phyloP scores from a whole-genome alignment of 2,329 filamentous ascomycete species.

The Penicillium paneum region DNA sequence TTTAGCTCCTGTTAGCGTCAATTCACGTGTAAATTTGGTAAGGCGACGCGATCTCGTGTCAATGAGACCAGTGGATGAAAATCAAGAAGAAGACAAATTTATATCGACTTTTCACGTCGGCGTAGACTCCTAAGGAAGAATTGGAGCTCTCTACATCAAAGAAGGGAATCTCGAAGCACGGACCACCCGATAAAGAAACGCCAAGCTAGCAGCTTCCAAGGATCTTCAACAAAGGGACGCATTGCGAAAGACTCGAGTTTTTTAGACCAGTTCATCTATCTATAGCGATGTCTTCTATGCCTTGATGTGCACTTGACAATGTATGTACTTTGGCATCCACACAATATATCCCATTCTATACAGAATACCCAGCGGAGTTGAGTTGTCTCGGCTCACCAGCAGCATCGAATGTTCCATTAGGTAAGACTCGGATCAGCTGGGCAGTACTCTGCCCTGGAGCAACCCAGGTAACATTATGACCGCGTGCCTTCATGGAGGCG shows the following conservation, averaged over 20 bases:
- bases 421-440: constrained; percentile 62
- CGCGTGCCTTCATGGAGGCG: constrained; percentile 59
- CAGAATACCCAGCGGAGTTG: constrained; percentile 64
- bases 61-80: not conserved
- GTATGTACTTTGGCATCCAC: constrained; percentile 1
- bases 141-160: not conserved
- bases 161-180: not conserved
- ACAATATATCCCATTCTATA: constrained; percentile 32
- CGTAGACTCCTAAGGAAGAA: not conserved
- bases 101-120: not conserved
- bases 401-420: constrained; percentile 71
- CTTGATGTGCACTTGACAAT: not conserved
- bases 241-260: not conserved
- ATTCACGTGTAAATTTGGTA: not conserved
- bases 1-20: not conserved
- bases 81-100: not conserved
- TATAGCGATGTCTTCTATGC: not conserved
- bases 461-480: constrained; percentile 71
- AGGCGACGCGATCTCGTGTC: not conserved
- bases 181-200: constrained; percentile 1
- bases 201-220: not conserved
- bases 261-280: not conserved
- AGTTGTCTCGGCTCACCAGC: constrained; percentile 71
- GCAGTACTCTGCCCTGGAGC: constrained; percentile 63
- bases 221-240: not conserved